Evolutionary conservation across 2,329 filamentous ascomycete species (phyloP), one percentile per base, ranked within the genome.

Genomic region (Penicillium sp.): DNA sequence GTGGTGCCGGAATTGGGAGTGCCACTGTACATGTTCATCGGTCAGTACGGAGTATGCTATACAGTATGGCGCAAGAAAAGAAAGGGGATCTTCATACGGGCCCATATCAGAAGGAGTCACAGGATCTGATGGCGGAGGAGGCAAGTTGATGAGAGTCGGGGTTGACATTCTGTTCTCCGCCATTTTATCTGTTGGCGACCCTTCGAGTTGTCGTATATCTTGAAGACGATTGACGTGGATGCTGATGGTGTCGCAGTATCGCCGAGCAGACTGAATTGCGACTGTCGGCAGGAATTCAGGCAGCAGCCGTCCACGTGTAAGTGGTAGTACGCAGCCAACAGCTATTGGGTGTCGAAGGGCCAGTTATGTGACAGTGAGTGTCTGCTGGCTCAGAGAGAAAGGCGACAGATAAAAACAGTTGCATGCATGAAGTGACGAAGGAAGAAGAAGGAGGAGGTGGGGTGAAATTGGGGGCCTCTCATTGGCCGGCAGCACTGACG

Each of bases 1-100:
- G 92, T 97, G 3, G 90, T 95, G 42, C 89, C 88, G 63, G 91
- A 96, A 63, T 94, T 97, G 3, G 93, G 93, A 2, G 93, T 97
- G 67, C 93, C 92, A 62, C 91, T 96, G 62, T 38, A 52, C 43
- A 16, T 26, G 21, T 47, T n/a, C 62, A 26, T 61, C 16, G 55
- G 63, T 33, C 14, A 18, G 23, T 38, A 51, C 28, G 53, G 55
- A 28, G 56, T 45, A 51, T 38, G 21, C 18, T 38, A 51, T 30
- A 55, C 56, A 28, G 56, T 45, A 51, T 38, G 21, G 38, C 65
- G 60, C 58, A 59, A 56, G 21, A 26, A 33, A 48, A 51, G 57
- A 55, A 38, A 51, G 50, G 49, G 46, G 55, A 49, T 48, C n/a
- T 43, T 80, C 89, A 78, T 82, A 96, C 90, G 92, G 92, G 59